phyloP scores from a whole-genome alignment of 345 rosid genomes.

The Boechera retrofracta region DNA sequence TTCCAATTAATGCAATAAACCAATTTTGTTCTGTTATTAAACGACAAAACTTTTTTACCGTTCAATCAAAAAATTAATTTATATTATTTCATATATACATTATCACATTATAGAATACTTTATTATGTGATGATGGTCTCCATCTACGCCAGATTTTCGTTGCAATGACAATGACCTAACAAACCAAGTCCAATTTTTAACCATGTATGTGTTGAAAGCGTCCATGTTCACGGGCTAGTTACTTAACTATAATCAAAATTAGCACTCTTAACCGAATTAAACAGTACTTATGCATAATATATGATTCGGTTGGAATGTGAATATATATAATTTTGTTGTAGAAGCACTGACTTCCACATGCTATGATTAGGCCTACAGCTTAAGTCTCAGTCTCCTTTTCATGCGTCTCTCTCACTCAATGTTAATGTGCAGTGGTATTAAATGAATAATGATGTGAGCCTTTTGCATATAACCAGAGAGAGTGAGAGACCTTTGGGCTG shows the following conservation, averaged over 20 bases:
- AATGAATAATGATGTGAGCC: conserved; percentile 34
- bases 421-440: conserved; percentile 26
- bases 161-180: conserved; percentile 2
- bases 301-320: conserved; percentile 1
- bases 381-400: conserved; percentile 33
- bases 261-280: conserved; percentile 5
- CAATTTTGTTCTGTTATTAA: neutral
- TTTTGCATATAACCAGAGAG: conserved; percentile 37
- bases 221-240: conserved; percentile 10
- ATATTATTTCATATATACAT: neutral
- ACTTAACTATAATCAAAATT: neutral
- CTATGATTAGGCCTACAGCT: conserved; percentile 29
- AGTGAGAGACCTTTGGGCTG: conserved; percentile 35
- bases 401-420: conserved; percentile 33
- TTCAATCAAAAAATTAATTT: neutral
- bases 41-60: neutral
- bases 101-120: neutral
- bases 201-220: neutral
- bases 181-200: conserved; percentile 16
- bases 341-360: conserved; percentile 38
- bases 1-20: neutral
- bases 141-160: neutral
- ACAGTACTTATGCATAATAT: neutral
- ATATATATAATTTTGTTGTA: conserved; percentile 3
- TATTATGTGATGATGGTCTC: neutral